phyloP scores from a whole-genome alignment of 352 stramenopile species.

The Pythium coloratum region DNA sequence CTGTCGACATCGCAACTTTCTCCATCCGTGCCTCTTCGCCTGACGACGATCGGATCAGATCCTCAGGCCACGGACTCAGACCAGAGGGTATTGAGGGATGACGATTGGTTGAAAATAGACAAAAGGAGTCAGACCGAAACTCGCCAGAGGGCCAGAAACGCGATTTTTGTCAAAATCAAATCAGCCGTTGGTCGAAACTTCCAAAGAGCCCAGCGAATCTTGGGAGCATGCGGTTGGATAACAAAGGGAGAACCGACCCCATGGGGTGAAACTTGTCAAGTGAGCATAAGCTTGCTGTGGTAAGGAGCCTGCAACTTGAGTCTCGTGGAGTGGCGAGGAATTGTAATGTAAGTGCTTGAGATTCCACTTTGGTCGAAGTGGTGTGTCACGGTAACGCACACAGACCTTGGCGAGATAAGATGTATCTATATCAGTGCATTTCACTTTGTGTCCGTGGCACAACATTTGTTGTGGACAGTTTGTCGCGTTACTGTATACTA shows the following conservation, averaged over 20 bases:
- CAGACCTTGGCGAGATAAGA: neutral
- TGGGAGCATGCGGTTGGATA: neutral
- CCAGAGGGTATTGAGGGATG: neutral
- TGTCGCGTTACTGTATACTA: too few relatives aligned
- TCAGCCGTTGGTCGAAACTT: neutral
- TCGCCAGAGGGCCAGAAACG: slow-evolving; percentile 4
- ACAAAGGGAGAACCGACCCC: neutral
- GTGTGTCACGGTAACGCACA: neutral
- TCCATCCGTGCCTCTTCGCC: slow-evolving; percentile 10
- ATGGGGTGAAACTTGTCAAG: neutral
- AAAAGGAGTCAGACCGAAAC: neutral
- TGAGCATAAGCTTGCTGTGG: neutral
- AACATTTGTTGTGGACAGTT: too few relatives aligned
- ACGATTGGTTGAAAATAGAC: slow-evolving; percentile 3
- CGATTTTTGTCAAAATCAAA: neutral
- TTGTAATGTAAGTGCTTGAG: neutral
- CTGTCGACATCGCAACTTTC: neutral
- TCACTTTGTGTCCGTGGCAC: too few relatives aligned
- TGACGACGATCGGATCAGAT: slow-evolving; percentile 2
- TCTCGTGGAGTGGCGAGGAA: neutral
- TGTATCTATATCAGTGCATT: neutral
- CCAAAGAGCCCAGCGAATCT: neutral
- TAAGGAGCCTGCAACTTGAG: neutral
- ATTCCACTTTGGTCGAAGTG: neutral
- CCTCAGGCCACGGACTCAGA: neutral